Conservation (phyloP, 768 basidiomycete species). For the Pleurotus pulmonarius region DNA sequence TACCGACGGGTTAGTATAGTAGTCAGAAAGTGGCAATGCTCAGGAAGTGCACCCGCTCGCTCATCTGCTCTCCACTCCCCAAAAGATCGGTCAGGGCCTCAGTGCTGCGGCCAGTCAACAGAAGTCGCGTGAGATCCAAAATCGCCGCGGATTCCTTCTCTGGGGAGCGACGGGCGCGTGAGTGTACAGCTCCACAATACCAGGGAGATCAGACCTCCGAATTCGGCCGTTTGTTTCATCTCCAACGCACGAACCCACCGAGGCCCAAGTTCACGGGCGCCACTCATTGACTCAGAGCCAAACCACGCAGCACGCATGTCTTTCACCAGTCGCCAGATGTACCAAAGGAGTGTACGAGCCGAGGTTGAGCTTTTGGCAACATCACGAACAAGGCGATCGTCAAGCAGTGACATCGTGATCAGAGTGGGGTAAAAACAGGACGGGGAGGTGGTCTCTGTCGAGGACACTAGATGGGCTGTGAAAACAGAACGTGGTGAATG, state of each 20-base stretch:
- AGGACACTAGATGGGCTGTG: constrained; percentile 36
- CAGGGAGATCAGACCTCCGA: constrained; percentile 47
- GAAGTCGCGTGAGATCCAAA: constrained; percentile 65
- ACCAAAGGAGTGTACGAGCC: constrained; percentile 69
- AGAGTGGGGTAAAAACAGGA: constrained; percentile 40
- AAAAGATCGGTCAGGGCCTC: constrained; percentile 73
- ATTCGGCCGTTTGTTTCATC: constrained; percentile 59
- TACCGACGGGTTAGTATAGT: constrained; percentile 17
- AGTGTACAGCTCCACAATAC: constrained; percentile 6
- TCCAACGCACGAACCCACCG: constrained; percentile 71
- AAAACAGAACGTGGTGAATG: constrained; percentile 43
- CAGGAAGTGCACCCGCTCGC: constrained; percentile 59
- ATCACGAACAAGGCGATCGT: constrained; percentile 54
- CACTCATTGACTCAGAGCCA: constrained; percentile 60
- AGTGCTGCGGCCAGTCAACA: constrained; percentile 69
- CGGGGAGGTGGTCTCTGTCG: constrained; percentile 17
- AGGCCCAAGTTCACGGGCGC: constrained; percentile 69
- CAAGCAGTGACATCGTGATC: constrained; percentile 56
- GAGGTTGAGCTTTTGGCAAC: constrained; percentile 69
- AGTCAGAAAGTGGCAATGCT: constrained; percentile 7
- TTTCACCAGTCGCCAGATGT: constrained; percentile 62
- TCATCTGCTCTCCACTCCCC: constrained; percentile 75
- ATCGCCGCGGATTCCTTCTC: constrained; percentile 62
- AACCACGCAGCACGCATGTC: constrained; percentile 76
- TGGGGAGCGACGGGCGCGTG: constrained; percentile 22